Conservation (phyloP, 2,329 filamentous ascomycete genomes). For the Dryadomyces quercivorus region DNA sequence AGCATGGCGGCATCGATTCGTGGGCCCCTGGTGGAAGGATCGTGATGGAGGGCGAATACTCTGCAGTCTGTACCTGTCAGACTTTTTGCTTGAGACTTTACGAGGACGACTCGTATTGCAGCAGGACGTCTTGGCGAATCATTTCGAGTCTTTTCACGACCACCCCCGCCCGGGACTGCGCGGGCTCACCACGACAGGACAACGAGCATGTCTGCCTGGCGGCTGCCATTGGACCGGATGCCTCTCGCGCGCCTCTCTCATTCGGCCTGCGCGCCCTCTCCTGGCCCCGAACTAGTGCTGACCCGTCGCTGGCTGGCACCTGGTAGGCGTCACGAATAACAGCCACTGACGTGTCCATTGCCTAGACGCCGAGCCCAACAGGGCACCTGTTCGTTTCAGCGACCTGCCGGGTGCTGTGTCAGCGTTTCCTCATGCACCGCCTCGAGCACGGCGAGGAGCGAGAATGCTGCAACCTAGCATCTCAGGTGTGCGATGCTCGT, state of each 20-base stretch:
- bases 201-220: background rate
- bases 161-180: too few species aligned
- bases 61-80: too few species aligned
- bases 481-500: too few species aligned
- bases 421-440: background rate
- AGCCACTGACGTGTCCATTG: slow-evolving; percentile 6
- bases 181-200: too few species aligned
- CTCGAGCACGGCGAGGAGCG: background rate
- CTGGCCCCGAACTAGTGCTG: too few species aligned
- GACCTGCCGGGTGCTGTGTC: background rate
- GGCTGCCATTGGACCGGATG: background rate
- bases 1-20: background rate
- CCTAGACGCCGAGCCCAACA: slow-evolving; percentile 4
- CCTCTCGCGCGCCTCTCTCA: background rate
- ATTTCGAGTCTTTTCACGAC: too few species aligned
- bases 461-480: background rate
- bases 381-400: background rate
- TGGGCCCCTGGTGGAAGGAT: background rate
- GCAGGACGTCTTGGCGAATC: too few species aligned
- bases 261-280: background rate
- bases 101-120: too few species aligned
- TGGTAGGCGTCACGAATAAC: too few species aligned
- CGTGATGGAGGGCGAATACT: too few species aligned
- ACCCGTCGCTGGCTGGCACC: too few species aligned
- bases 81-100: too few species aligned